Evolutionary conservation across 1,139 yeast genomes (phyloP).

Genomic region (Starmera stellimalicola): DNA sequence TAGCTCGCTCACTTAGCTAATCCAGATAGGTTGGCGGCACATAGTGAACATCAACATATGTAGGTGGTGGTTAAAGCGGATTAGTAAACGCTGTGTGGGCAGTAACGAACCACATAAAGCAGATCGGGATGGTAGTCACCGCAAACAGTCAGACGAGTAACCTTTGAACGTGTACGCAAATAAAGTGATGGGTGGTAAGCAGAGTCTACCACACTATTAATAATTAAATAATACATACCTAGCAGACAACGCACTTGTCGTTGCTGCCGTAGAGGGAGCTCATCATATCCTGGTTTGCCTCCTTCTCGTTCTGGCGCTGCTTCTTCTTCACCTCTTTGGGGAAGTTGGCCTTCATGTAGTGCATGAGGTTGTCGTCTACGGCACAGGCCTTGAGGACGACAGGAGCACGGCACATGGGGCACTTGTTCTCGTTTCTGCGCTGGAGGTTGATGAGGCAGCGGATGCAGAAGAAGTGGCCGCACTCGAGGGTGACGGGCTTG

Average conservation of each 20-base stretch:
- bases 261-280: constrained; percentile 17
- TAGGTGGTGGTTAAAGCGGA: too few species aligned
- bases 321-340: constrained; percentile 61
- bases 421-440: constrained; percentile 43
- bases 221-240: too few species aligned
- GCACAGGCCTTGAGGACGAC: constrained; percentile 54
- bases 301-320: constrained; percentile 48
- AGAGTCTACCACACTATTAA: too few species aligned
- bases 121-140: too few species aligned
- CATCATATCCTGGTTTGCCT: constrained; percentile 33
- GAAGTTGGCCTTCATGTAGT: constrained; percentile 47
- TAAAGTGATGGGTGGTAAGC: too few species aligned
- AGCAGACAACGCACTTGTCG: constrained; percentile 9
- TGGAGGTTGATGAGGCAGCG: constrained; percentile 62
- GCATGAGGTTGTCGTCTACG: constrained; percentile 45
- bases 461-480: constrained; percentile 64
- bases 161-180: too few species aligned
- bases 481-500: constrained; percentile 55
- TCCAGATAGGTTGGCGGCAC: too few species aligned
- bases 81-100: too few species aligned
- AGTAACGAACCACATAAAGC: too few species aligned
- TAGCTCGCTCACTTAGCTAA: too few species aligned
- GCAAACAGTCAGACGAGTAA: too few species aligned
- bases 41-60: too few species aligned
- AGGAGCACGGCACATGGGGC: constrained; percentile 58